phyloP scores from a whole-genome alignment of 176 grass and related monocot genomes.

The Oryza longistaminata region DNA sequence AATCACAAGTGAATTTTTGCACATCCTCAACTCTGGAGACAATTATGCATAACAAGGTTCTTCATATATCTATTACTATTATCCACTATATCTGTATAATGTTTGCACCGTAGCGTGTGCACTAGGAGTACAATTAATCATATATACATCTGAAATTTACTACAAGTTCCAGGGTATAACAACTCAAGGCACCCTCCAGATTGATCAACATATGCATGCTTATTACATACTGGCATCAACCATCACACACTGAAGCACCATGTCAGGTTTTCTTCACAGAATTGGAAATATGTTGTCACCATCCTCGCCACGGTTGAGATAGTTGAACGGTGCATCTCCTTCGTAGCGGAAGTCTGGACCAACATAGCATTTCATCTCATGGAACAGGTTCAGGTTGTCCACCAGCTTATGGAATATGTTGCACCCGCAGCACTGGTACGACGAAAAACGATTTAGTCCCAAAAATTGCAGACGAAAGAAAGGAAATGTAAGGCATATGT shows the following conservation, averaged over 20 bases:
- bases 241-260: not conserved
- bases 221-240: conserved; percentile 33
- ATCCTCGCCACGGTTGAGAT: conserved; percentile 47
- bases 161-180: conserved; percentile 27
- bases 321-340: conserved; percentile 72
- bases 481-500: too few species aligned
- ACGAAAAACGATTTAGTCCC: not conserved
- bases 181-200: not conserved
- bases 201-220: conserved; percentile 16
- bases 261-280: conserved; percentile 14
- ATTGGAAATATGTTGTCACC: conserved; percentile 60
- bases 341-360: conserved; percentile 81
- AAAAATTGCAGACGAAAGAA: not conserved
- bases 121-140: conserved; percentile 39
- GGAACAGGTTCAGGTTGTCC: conserved; percentile 95
- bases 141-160: conserved; percentile 46
- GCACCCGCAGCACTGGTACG: conserved; percentile 81
- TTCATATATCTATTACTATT: not conserved
- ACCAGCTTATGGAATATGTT: conserved; percentile 94
- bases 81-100: conserved; percentile 4
- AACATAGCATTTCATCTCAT: conserved; percentile 95
- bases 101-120: not conserved
- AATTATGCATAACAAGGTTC: not conserved
- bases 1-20: not conserved
- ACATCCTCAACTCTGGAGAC: not conserved